Conservation (phyloP, 179 eudicot species). For the Silene coronaria region DNA sequence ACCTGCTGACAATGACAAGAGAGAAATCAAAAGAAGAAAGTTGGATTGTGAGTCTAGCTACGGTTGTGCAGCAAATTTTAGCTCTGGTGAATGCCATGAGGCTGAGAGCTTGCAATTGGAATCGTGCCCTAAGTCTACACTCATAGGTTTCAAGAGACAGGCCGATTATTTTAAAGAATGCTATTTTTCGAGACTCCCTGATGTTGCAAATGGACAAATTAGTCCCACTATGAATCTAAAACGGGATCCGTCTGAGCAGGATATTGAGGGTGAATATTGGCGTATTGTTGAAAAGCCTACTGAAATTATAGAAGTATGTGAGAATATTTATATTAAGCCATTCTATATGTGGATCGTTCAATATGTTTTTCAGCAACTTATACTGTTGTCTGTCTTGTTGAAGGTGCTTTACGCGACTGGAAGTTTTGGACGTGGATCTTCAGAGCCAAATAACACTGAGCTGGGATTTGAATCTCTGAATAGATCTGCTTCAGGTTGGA, state of each 20-base stretch:
- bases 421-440: constrained; percentile 35
- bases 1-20: constrained; percentile 24
- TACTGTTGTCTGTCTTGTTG: constrained; percentile 17
- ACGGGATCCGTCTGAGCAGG: constrained; percentile 40
- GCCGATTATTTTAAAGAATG: constrained; percentile 59
- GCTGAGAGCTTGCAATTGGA: constrained; percentile 32
- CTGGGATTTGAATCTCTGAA: constrained; percentile 27
- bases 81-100: constrained; percentile 20
- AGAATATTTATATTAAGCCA: constrained; percentile 13
- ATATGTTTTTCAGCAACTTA: constrained; percentile 12
- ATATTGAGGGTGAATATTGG: constrained; percentile 79
- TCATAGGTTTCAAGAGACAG: constrained; percentile 53
- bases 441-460: constrained; percentile 19
- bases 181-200: constrained; percentile 39
- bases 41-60: constrained; percentile 28
- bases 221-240: constrained; percentile 16
- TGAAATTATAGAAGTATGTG: constrained; percentile 70
- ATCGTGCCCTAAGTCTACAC: constrained; percentile 47
- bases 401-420: constrained; percentile 61
- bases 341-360: background rate
- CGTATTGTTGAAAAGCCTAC: constrained; percentile 66
- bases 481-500: constrained; percentile 51
- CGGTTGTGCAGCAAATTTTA: constrained; percentile 24
- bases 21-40: constrained; percentile 35
- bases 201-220: constrained; percentile 19